phyloP scores from a whole-genome alignment of 441 rosid species.

The Brassica balearica region DNA sequence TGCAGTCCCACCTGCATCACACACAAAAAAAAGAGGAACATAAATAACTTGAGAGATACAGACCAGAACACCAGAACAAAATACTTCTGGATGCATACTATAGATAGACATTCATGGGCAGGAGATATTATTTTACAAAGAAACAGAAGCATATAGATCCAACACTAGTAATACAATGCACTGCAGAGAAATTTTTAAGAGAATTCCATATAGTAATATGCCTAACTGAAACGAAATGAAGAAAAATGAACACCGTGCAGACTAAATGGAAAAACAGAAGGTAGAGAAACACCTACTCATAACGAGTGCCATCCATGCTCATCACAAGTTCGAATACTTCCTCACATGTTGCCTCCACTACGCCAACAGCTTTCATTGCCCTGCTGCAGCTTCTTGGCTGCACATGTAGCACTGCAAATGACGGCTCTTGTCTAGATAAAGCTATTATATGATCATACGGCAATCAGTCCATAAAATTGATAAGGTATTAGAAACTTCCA shows the following conservation, averaged over 20 bases:
- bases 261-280: slow-evolving; percentile 18
- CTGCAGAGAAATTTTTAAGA: neutral
- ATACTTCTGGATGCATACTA: slow-evolving; percentile 11
- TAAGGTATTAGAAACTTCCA: slow-evolving; percentile 40
- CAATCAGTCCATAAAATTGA: slow-evolving; percentile 25
- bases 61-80: slow-evolving; percentile 20
- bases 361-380: slow-evolving; percentile 99
- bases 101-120: neutral
- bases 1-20: slow-evolving; percentile 96
- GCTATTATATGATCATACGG: slow-evolving; percentile 27
- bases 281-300: slow-evolving; percentile 82
- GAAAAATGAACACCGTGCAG: slow-evolving; percentile 21
- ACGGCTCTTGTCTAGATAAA: slow-evolving; percentile 41
- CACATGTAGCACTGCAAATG: slow-evolving; percentile 45
- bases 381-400: slow-evolving; percentile 99
- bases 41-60: slow-evolving; percentile 15
- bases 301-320: slow-evolving; percentile 99
- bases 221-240: neutral
- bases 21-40: slow-evolving; percentile 27
- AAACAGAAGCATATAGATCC: slow-evolving; percentile 19
- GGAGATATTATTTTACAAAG: neutral
- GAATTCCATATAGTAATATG: slow-evolving; percentile 1
- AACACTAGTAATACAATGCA: slow-evolving; percentile 19
- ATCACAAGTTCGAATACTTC: slow-evolving; percentile 97
- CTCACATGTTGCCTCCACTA: slow-evolving; percentile 97